A percentile compares a stretch with the other conserved stretches of the same genome.
phyloP scores from a whole-genome alignment of 2,329 filamentous ascomycete species.

The Plenodomus tracheiphilus region DNA sequence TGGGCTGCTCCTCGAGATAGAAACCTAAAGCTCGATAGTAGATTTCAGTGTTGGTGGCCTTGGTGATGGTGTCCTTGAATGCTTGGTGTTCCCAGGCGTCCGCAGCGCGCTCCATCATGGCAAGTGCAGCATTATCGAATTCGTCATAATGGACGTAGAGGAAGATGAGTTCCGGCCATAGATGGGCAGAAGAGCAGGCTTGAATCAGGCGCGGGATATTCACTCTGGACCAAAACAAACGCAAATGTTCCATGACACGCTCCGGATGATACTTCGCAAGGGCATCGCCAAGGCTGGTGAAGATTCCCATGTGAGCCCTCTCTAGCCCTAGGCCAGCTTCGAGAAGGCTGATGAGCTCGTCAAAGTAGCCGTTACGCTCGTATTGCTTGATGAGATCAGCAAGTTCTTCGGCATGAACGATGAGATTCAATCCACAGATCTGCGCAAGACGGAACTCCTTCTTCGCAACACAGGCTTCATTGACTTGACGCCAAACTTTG shows the following conservation, averaged over 20 bases:
- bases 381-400: conserved; percentile 94
- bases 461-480: conserved; percentile 93
- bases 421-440: conserved; percentile 97
- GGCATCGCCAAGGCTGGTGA: conserved; percentile 89
- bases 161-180: conserved; percentile 96
- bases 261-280: conserved; percentile 94
- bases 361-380: conserved; percentile 95
- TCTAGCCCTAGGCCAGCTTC: conserved; percentile 95
- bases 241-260: conserved; percentile 96
- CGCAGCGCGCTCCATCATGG: conserved; percentile 96
- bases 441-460: conserved; percentile 99
- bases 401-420: conserved; percentile 95
- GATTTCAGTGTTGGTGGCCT: conserved; percentile 97
- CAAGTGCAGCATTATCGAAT: conserved; percentile 93
- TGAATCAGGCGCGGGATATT: conserved; percentile 97
- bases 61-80: conserved; percentile 98
- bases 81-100: conserved; percentile 99
- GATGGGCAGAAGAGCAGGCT: conserved; percentile 88
- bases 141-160: conserved; percentile 98
- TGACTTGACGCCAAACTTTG: conserved; percentile 99
- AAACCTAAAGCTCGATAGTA: conserved; percentile 98
- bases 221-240: conserved; percentile 97
- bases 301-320: conserved; percentile 91
- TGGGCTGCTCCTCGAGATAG: conserved; percentile 95
- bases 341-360: conserved; percentile 91